Conservation (phyloP, 768 basidiomycete species). For the Nidularia sp. region DNA sequence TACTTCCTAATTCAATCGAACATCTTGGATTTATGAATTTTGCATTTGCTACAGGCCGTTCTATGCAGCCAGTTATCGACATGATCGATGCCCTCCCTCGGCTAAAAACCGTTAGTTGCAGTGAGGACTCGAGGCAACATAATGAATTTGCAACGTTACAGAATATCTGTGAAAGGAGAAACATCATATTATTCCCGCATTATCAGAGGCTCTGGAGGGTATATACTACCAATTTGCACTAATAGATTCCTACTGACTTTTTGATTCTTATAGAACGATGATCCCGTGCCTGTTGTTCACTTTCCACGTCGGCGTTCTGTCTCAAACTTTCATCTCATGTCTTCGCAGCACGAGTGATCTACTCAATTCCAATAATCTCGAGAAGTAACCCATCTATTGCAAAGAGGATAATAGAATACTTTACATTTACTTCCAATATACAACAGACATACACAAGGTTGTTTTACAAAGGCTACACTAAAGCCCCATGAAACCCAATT, state of each 20-base stretch:
- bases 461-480: too few species aligned
- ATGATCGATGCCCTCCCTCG: conserved; percentile 25
- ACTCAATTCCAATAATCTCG: too few species aligned
- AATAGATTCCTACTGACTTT: too few species aligned
- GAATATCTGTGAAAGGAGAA: neutral
- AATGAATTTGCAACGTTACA: neutral
- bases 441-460: neutral
- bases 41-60: conserved; percentile 12
- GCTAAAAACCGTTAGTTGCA: conserved; percentile 31
- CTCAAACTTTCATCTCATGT: neutral
- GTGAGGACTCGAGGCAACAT: conserved; percentile 11
- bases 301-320: conserved; percentile 1
- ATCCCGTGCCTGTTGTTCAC: neutral
- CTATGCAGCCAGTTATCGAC: conserved; percentile 19
- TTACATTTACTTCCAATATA: too few species aligned
- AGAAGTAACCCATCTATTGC: too few species aligned
- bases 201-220: neutral
- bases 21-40: conserved; percentile 33
- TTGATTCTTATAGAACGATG: neutral
- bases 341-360: too few species aligned
- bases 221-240: too few species aligned
- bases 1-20: conserved; percentile 30
- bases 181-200: neutral
- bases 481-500: too few species aligned
- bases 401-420: too few species aligned